Conservation (phyloP, 2,329 filamentous ascomycete genomes). For the Aschersonia sp. region DNA sequence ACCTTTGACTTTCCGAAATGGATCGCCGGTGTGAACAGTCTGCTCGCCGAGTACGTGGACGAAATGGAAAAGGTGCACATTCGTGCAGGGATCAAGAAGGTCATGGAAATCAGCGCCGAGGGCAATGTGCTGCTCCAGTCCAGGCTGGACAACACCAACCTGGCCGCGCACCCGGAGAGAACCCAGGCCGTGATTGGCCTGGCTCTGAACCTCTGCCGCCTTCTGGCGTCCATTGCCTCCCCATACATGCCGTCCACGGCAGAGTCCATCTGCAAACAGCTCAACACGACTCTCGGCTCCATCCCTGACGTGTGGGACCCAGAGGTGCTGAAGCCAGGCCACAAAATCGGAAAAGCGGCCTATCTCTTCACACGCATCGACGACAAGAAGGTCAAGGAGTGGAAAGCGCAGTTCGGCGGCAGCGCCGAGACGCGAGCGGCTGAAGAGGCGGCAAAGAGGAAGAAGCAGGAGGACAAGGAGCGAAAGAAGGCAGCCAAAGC, state of each 20-base stretch:
- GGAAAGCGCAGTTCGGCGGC: conserved; percentile 62
- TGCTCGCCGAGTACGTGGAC: conserved; percentile 51
- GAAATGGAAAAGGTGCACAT: conserved; percentile 60
- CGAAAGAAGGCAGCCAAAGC: conserved; percentile 19
- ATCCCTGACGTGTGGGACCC: conserved; percentile 47
- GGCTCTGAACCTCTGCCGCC: conserved; percentile 71
- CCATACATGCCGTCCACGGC: conserved; percentile 80
- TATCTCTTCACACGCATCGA: conserved; percentile 77
- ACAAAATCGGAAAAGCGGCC: conserved; percentile 66
- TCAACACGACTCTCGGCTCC: conserved; percentile 36
- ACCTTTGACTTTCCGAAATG: conserved; percentile 21
- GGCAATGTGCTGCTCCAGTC: conserved; percentile 37
- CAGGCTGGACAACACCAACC: conserved; percentile 38
- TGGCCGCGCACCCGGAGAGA: conserved; percentile 37
- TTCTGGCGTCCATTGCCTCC: conserved; percentile 62
- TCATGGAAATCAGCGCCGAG: conserved; percentile 50
- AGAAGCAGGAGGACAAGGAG: conserved; percentile 34
- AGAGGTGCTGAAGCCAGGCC: conserved; percentile 52
- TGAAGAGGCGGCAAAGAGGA: conserved; percentile 34
- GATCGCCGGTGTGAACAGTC: conserved; percentile 29
- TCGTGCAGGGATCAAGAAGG: conserved; percentile 47
- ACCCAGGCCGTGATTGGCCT: conserved; percentile 52
- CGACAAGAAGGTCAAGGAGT: conserved; percentile 66
- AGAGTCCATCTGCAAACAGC: conserved; percentile 60
- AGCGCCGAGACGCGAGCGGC: conserved; percentile 30